Evolutionary conservation across 202 grass and related monocot species (phyloP), one percentile per base, ranked within the genome.

Genomic region (Setaria viridis): DNA sequence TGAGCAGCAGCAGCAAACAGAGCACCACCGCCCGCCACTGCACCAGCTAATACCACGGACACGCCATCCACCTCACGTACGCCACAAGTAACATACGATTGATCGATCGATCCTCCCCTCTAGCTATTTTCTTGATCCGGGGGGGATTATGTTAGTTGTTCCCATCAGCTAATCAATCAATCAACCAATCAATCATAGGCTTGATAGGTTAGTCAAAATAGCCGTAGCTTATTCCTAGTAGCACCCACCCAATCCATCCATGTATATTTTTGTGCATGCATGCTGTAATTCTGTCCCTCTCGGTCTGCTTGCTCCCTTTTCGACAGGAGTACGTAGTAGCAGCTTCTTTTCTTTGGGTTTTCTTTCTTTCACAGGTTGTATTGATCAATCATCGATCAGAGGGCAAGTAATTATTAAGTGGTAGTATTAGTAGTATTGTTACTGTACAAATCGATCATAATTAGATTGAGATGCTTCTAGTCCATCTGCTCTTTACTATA

Each of bases 111-210:
- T 63, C 60, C 60, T 15, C 60, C 50, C 60, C 67, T 83, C 48
- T 55, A 84, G 75, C 69, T 70, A 55, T 90, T 84, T 84, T 87
- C 85, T 84, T 76, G 80, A 56, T 47, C 55, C 43, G 69, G 85
- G 45, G 74, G 69, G 78, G 25, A 9, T 54, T 68, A 21, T 43
- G 53, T 7, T 42, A 43, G 67, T 39, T 67, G 55, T 79, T 70
- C 16, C 69, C 50, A 75, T 87, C 78, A 80, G 54, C 54, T 76
- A 82, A 84, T 84, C 80, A 49, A 74, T 84, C 42, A 45, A 46
- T 46, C 55, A 20, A 54, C 15, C 15, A 19, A 58, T 21, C 85
- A 80, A 84, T 76, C 69, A 76, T 91, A 87, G 81, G 19, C 55
- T 70, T 80, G 70, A 70, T 81, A 78, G 82, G 57, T 9, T 90